These are phyloP conservation scores for Paraphaeosphaeria sporulosa DNA, from an alignment of 2,329 filamentous ascomycete species.

Conservation along the genomic window DNA sequence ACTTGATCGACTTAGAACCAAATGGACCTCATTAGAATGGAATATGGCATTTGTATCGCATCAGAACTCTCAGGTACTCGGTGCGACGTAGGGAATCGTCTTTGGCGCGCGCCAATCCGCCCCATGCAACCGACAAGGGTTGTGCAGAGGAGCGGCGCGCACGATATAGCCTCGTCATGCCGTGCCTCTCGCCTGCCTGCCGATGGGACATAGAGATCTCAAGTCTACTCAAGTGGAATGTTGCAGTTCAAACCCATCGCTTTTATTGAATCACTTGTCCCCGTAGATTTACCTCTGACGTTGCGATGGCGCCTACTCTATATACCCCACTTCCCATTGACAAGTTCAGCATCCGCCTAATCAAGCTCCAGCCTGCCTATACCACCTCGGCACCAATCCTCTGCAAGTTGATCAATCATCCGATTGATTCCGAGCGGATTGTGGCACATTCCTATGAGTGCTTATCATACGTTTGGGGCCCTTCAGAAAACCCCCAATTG, in stretches of 20 bases:
- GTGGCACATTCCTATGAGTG: constrained; percentile 8
- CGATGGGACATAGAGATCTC: not conserved
- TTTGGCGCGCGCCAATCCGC: not conserved
- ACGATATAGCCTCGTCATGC: not conserved
- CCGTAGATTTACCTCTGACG: not conserved
- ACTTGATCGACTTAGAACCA: no score
- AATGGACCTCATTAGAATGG: no score
- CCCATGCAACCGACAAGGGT: not conserved
- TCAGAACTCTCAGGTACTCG: no score
- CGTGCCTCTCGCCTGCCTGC: not conserved
- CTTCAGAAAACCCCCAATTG: not conserved
- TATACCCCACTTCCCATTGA: constrained; percentile 4
- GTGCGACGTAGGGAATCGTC: not conserved
- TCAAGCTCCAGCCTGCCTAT: constrained; percentile 11
- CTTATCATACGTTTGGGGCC: constrained; percentile 11
- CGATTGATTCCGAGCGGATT: not conserved
- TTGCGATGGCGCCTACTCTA: constrained; percentile 1
- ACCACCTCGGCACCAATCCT: constrained; percentile 1
- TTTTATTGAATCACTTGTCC: not conserved
- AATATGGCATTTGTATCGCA: no score
- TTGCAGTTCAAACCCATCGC: not conserved
- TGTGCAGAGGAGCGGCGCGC: not conserved
- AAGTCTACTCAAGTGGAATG: not conserved
- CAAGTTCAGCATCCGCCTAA: constrained; percentile 3
- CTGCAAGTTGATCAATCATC: constrained; percentile 8